Evolutionary conservation across 495 filamentous ascomycete genomes (phyloP).

Genomic region (Chaetomium tenue): DNA sequence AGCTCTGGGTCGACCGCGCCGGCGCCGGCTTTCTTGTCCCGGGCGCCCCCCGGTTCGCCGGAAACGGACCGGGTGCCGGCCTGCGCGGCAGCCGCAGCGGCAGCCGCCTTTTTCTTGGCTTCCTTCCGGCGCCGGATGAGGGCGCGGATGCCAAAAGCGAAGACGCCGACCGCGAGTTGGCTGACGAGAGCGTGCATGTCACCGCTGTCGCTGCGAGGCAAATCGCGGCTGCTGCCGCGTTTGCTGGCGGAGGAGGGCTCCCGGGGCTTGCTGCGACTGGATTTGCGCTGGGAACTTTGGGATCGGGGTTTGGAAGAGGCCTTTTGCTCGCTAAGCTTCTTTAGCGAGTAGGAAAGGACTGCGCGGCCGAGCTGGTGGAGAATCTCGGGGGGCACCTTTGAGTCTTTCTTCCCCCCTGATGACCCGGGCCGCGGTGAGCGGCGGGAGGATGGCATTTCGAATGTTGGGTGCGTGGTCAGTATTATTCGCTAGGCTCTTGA

Average conservation of each 20-base stretch:
- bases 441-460: constrained; percentile 7
- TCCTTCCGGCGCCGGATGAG: constrained; percentile 25
- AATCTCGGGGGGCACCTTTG: constrained; percentile 23
- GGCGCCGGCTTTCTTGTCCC: neutral
- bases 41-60: neutral
- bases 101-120: constrained; percentile 18
- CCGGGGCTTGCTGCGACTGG: constrained; percentile 8
- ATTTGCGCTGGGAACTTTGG: constrained; percentile 2
- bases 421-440: constrained; percentile 3
- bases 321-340: constrained; percentile 19
- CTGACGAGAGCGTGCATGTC: constrained; percentile 31
- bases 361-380: constrained; percentile 30
- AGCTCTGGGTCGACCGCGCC: constrained; percentile 22
- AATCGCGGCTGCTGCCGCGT: constrained; percentile 7
- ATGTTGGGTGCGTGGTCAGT: neutral
- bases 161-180: constrained; percentile 30
- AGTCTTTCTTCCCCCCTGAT: neutral
- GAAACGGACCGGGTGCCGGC: neutral
- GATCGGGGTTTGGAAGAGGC: neutral
- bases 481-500: neutral
- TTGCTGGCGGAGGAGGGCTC: constrained; percentile 8
- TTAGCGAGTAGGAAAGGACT: constrained; percentile 30
- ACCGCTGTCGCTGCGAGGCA: constrained; percentile 18
- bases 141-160: constrained; percentile 30
- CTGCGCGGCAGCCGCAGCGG: neutral